Percentiles rank a stretch among this genome's conserved stretches.
phyloP scores from a whole-genome alignment of 768 basidiomycete genomes.

The Leccinum broughii region DNA sequence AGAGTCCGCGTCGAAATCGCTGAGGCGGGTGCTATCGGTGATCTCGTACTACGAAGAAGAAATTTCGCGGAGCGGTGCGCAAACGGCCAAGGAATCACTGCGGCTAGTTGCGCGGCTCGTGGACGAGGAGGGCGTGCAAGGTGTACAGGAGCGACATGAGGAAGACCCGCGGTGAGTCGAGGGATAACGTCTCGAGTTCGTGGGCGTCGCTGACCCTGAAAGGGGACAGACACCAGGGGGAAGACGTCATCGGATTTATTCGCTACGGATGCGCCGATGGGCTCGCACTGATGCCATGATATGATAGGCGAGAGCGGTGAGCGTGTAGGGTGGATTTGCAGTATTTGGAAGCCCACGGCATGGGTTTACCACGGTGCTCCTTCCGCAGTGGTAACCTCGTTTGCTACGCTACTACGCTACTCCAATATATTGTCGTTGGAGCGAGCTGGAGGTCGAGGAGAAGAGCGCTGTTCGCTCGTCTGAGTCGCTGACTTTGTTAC shows the following conservation, averaged over 20 bases:
- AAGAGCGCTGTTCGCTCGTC: not conserved
- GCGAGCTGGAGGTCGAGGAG: not conserved
- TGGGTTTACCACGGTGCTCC: slow-evolving; percentile 26
- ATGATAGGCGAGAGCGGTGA: slow-evolving; percentile 12
- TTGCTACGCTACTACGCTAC: slow-evolving; percentile 10
- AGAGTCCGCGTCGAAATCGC: slow-evolving; percentile 38
- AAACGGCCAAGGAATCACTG: slow-evolving; percentile 42
- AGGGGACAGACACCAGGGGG: slow-evolving; percentile 40
- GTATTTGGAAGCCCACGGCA: slow-evolving; percentile 27
- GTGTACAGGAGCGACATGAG: slow-evolving; percentile 31
- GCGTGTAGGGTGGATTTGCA: slow-evolving; percentile 26
- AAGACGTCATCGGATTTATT: slow-evolving; percentile 54
- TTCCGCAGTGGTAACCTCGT: slow-evolving; percentile 19
- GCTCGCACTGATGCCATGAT: slow-evolving; percentile 52
- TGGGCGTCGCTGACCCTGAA: slow-evolving; percentile 21
- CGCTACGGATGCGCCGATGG: slow-evolving; percentile 57
- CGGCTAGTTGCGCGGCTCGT: slow-evolving; percentile 56
- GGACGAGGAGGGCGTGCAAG: slow-evolving; percentile 59
- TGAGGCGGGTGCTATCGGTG: slow-evolving; percentile 44
- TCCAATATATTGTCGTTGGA: not conserved
- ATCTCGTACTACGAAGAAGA: slow-evolving; percentile 57
- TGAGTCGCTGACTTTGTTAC: not conserved
- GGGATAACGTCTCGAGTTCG: not conserved
- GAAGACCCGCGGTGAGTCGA: slow-evolving; percentile 51
- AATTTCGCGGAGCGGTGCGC: slow-evolving; percentile 42